Evolutionary conservation across 129 eudicot genomes (phyloP).

Genomic region (Chrysanthemum makinoi): DNA sequence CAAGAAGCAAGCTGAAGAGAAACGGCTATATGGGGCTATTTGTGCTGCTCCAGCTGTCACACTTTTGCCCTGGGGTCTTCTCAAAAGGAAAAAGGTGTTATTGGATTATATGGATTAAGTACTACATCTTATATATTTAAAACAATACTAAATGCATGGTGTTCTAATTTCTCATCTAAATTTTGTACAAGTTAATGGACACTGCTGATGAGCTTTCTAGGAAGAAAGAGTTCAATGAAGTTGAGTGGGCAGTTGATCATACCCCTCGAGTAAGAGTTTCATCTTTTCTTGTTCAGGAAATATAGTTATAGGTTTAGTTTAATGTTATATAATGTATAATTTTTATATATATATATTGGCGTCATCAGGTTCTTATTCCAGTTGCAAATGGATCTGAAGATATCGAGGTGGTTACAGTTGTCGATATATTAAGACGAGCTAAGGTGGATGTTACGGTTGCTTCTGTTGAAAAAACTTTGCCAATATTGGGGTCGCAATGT

Average conservation of each 20-base stretch:
- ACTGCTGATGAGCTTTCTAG: conserved; percentile 43
- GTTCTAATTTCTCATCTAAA: conserved; percentile 18
- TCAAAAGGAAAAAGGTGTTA: conserved; percentile 66
- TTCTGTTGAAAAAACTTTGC: conserved; percentile 59
- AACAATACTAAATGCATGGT: conserved; percentile 11
- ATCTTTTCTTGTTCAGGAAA: not conserved
- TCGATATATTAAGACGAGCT: conserved; percentile 76
- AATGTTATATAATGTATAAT: not conserved
- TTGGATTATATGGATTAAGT: not conserved
- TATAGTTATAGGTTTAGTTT: not conserved
- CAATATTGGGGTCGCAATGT: conserved; percentile 53
- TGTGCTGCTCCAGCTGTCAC: conserved; percentile 99
- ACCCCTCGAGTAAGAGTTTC: conserved; percentile 63
- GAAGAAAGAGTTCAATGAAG: conserved; percentile 73
- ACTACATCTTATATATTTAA: not conserved
- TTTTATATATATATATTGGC: not conserved
- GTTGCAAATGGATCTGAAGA: conserved; percentile 85
- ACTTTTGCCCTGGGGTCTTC: conserved; percentile 96
- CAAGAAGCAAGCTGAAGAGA: conserved; percentile 78
- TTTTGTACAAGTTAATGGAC: conserved; percentile 50
- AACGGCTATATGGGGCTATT: conserved; percentile 84
- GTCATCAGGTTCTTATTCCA: conserved; percentile 76
- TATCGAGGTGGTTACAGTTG: conserved; percentile 69
- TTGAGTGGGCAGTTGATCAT: conserved; percentile 79
- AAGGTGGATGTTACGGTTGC: conserved; percentile 67